Evolutionary conservation across 1,284 basidiomycete genomes (phyloP), one percentile per base, ranked within the genome.

Genomic region (Puccinia hordei): DNA sequence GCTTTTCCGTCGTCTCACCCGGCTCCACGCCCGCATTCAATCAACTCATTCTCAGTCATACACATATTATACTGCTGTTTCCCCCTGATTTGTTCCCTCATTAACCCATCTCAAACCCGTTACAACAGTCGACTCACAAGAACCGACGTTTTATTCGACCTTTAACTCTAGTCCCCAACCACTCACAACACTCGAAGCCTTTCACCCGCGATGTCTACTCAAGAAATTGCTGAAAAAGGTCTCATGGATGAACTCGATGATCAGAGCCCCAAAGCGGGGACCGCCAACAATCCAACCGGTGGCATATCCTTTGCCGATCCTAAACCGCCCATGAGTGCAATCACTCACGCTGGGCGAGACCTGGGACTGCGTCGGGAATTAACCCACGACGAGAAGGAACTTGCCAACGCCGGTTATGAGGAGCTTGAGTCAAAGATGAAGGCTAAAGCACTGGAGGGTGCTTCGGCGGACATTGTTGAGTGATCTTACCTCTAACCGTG

Each of bases 321-420:
- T 27, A 80, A 74, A 51, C 41, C 15, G 13, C 71, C 61, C 24
- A 49, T 71, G 13, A 46, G 51, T 53, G 10, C 33, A 19, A 57
- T 6, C 22, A 53, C 19, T 38, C 57, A 35, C 8, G 71, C n/a
- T 38, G 72, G 46, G 33, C 27, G 79, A n/a, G 81, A 79, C 17
- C 57, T 87, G 71, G 89, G 90, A 83, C 88, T 90, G 88, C 89
- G 88, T 80, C 87, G 89, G 79, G 88, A 90, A 81, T 85, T 90
- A 83, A 91, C 90, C n/a, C 88, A 89, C 83, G 90, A 91, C 83
- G 90, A 90, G 80, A 89, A 87, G 82, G 89, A 90, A 75, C 88
- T 91, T 73, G 89, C 90, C n/a, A 89, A 88, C 9, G 90, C 90
- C 35, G 90, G 90, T 1, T 91, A 91, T 84, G 89, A 89, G 77